These are phyloP conservation scores for Hymenoscyphus albidus DNA, from an alignment of 2,329 filamentous ascomycete genomes.

Conservation along the genomic window DNA sequence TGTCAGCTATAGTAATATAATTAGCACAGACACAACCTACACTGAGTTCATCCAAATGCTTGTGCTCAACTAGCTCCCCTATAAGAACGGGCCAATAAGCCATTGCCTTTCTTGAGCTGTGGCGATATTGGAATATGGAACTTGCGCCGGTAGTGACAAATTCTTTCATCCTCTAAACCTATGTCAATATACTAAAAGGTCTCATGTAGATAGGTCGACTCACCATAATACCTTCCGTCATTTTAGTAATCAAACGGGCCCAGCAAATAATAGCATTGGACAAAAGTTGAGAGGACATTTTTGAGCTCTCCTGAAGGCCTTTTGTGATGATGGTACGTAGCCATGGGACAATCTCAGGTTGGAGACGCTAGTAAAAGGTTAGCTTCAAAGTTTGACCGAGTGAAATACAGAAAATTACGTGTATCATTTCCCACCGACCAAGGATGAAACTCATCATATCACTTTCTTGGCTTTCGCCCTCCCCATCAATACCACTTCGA, in stretches of 20 bases:
- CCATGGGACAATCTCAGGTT: constrained; percentile 16
- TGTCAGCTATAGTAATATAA: constrained; percentile 8
- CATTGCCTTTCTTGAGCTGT: constrained; percentile 44
- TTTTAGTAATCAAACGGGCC: constrained; percentile 20
- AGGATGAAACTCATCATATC: constrained; percentile 18
- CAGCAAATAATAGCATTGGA: constrained; percentile 19
- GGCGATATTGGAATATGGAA: constrained; percentile 35
- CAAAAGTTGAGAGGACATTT: constrained; percentile 9
- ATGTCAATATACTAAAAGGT: neutral
- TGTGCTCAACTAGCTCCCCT: constrained; percentile 44
- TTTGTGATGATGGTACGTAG: constrained; percentile 16
- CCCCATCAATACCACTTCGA: neutral
- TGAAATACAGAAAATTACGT: constrained; percentile 16
- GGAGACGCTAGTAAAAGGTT: constrained; percentile 25
- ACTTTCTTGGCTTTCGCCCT: constrained; percentile 30
- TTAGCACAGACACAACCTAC: constrained; percentile 10
- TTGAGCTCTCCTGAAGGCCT: constrained; percentile 15
- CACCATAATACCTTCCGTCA: constrained; percentile 25
- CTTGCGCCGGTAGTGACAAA: constrained; percentile 25
- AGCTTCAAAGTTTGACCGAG: neutral
- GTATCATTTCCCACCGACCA: constrained; percentile 23
- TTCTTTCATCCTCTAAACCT: constrained; percentile 27
- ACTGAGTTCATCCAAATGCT: constrained; percentile 41
- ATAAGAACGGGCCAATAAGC: constrained; percentile 52
- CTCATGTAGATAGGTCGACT: neutral